phyloP scores from a whole-genome alignment of 495 filamentous ascomycete species.

The Neurospora sp. region DNA sequence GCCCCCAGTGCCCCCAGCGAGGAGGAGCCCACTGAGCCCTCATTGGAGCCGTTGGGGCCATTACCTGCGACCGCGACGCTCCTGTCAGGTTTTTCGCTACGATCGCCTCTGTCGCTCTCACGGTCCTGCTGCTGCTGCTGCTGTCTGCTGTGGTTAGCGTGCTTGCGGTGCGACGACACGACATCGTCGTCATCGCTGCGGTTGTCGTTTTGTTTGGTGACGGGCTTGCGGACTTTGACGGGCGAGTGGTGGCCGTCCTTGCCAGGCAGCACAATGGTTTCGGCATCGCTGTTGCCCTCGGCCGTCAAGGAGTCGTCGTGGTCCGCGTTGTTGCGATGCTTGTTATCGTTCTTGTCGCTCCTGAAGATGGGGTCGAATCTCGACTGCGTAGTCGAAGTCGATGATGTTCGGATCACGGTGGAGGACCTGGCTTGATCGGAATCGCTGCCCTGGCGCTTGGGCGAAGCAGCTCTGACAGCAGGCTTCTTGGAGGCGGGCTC shows the following conservation, averaged over 20 bases:
- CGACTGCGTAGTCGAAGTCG: conserved; percentile 9
- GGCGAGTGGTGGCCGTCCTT: conserved; percentile 59
- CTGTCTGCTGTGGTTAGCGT: conserved; percentile 15
- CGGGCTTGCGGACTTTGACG: conserved; percentile 52
- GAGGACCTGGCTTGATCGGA: conserved; percentile 28
- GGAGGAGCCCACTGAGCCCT: conserved; percentile 7
- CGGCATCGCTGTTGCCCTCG: conserved; percentile 66
- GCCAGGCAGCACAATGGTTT: conserved; percentile 68
- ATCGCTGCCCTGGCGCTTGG: conserved; percentile 34
- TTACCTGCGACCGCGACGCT: conserved; percentile 9
- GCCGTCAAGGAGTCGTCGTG: conserved; percentile 31
- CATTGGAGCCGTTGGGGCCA: conserved; percentile 2
- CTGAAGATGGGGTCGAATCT: conserved; percentile 17
- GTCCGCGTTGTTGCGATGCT: not conserved
- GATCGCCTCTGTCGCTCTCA: conserved; percentile 20
- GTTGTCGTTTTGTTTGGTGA: conserved; percentile 57
- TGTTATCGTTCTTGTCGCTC: conserved; percentile 10
- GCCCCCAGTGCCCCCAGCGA: conserved; percentile 16
- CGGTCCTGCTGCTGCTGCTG: conserved; percentile 6
- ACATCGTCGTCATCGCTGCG: conserved; percentile 35
- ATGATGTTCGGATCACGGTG: conserved; percentile 19
- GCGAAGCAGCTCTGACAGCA: conserved; percentile 29
- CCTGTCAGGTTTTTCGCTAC: conserved; percentile 20
- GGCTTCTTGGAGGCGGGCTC: conserved; percentile 46
- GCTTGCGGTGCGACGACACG: conserved; percentile 25